Evolutionary conservation across 2,329 filamentous ascomycete genomes (phyloP).

Genomic region (Lachnellula occidentalis): DNA sequence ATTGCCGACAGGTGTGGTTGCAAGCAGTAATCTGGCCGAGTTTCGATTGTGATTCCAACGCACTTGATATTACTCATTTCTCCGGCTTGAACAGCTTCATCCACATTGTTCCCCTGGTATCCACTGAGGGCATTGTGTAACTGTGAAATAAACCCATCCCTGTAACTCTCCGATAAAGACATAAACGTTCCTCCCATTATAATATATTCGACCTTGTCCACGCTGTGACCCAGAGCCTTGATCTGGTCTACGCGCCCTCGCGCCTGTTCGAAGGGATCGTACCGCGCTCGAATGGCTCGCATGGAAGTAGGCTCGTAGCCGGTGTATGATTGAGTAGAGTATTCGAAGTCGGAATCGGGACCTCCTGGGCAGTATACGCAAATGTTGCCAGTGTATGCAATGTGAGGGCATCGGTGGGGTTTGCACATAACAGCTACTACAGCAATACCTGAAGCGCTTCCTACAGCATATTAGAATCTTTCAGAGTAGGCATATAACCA

Average conservation of each 20-base stretch:
- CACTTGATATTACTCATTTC: slow-evolving; percentile 98
- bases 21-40: slow-evolving; percentile 90
- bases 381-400: slow-evolving; percentile 97
- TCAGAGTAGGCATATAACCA: neutral
- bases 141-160: slow-evolving; percentile 90
- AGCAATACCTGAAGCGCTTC: slow-evolving; percentile 92
- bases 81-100: slow-evolving; percentile 89
- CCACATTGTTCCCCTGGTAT: slow-evolving; percentile 89
- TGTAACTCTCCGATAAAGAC: slow-evolving; percentile 84
- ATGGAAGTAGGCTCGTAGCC: slow-evolving; percentile 98
- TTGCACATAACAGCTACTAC: slow-evolving; percentile 99
- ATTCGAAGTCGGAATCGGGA: slow-evolving; percentile 97
- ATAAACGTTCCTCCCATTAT: slow-evolving; percentile 99
- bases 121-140: slow-evolving; percentile 95
- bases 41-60: slow-evolving; percentile 98
- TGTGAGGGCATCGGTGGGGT: slow-evolving; percentile 93
- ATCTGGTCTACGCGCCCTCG: slow-evolving; percentile 94
- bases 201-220: slow-evolving; percentile 99
- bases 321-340: slow-evolving; percentile 97
- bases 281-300: slow-evolving; percentile 93
- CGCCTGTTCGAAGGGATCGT: slow-evolving; percentile 97
- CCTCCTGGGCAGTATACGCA: slow-evolving; percentile 98
- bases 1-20: slow-evolving; percentile 94
- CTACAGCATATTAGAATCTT: slow-evolving; percentile 35
- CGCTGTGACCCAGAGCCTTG: slow-evolving; percentile 88